phyloP scores from a whole-genome alignment of 1,284 basidiomycete species.

The Microbotryomycetes sp. region DNA sequence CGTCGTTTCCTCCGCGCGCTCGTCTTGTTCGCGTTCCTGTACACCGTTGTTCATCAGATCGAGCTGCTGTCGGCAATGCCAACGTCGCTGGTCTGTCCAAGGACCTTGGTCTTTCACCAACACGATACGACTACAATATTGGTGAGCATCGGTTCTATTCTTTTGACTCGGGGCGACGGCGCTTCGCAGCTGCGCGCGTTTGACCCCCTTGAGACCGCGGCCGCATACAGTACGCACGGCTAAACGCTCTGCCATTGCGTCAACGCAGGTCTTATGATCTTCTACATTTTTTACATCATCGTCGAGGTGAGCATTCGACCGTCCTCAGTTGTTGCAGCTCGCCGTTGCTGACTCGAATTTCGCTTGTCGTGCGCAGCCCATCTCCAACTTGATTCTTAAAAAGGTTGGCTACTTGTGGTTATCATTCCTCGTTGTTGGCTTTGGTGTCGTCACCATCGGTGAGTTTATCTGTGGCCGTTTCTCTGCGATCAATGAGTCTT shows the following conservation, averaged over 20 bases:
- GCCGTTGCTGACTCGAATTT: background rate
- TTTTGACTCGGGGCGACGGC: background rate
- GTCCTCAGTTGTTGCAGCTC: too few relatives aligned
- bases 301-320: conserved; percentile 26
- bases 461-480: background rate
- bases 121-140: conserved; percentile 15
- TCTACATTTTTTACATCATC: conserved; percentile 34
- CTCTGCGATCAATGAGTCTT: background rate
- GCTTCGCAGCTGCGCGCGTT: background rate
- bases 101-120: conserved; percentile 23
- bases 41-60: background rate
- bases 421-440: conserved; percentile 22
- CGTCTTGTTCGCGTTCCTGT: background rate
- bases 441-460: conserved; percentile 30
- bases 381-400: conserved; percentile 20
- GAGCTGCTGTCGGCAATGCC: conserved; percentile 32
- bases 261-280: conserved; percentile 1
- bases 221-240: background rate
- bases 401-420: conserved; percentile 30
- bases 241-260: background rate
- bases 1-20: background rate
- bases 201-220: background rate
- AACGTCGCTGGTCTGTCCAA: conserved; percentile 27
- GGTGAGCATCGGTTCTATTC: background rate
- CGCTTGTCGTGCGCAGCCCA: background rate